A percentile compares a stretch with the other conserved stretches of the same genome.
These are phyloP conservation scores for Immersiella caudata DNA, from an alignment of 495 filamentous ascomycete genomes.

Conservation along the genomic window DNA sequence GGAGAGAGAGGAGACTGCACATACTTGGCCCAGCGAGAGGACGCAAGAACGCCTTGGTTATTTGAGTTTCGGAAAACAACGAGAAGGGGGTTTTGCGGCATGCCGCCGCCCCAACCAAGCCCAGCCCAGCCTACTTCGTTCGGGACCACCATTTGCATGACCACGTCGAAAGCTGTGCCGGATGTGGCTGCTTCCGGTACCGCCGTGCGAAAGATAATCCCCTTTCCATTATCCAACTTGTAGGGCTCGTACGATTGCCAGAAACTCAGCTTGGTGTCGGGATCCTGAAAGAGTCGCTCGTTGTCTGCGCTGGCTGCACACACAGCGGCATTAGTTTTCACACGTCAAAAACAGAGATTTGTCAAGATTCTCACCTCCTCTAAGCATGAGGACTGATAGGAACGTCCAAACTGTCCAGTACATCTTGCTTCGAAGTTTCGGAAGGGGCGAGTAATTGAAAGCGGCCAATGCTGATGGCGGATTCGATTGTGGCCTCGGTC, in stretches of 20 bases:
- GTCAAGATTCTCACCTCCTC: not conserved
- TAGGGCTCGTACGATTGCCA: not conserved
- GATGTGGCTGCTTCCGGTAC: not conserved
- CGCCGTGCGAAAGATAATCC: not conserved
- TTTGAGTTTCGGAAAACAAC: not conserved
- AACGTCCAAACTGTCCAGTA: not conserved
- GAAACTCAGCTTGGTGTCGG: not conserved
- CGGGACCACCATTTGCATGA: not conserved
- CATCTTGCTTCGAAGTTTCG: not conserved
- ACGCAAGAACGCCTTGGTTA: not conserved
- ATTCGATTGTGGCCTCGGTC: not conserved
- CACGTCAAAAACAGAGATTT: not conserved
- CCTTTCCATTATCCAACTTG: not conserved
- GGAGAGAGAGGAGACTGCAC: not conserved
- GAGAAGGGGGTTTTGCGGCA: not conserved
- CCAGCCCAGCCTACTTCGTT: constrained; percentile 11
- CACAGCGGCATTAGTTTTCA: not conserved
- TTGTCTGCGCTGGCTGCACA: not conserved
- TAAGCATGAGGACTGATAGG: not conserved
- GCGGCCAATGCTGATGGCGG: not conserved
- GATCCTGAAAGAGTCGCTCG: not conserved
- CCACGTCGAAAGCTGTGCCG: not conserved
- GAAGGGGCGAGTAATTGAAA: not conserved
- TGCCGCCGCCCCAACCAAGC: constrained; percentile 1
- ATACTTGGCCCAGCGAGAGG: constrained; percentile 1